Conservation (phyloP, 805 yeast genomes). For the Kodamaea kakaduensis region DNA sequence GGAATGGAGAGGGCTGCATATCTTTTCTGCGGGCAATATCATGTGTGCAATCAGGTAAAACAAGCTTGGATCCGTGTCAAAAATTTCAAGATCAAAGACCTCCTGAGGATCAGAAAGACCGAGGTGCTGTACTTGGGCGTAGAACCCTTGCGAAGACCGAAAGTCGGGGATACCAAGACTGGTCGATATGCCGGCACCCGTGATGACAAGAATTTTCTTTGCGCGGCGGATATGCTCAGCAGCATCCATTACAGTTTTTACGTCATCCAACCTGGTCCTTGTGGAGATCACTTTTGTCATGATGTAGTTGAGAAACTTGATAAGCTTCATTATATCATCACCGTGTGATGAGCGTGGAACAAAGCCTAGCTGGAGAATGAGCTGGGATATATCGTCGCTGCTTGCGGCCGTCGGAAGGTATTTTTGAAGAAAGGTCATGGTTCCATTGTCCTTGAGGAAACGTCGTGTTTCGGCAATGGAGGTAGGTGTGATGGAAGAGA, state of each 20-base stretch:
- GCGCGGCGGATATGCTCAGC: slow-evolving; percentile 51
- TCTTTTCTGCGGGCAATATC: slow-evolving; percentile 39
- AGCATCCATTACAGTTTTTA: slow-evolving; percentile 58
- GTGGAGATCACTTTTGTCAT: slow-evolving; percentile 57
- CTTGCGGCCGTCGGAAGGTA: slow-evolving; percentile 61
- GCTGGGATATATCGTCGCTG: slow-evolving; percentile 50
- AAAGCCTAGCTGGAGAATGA: slow-evolving; percentile 66
- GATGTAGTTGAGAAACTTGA: slow-evolving; percentile 56
- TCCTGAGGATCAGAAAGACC: slow-evolving; percentile 44
- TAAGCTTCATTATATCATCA: slow-evolving; percentile 41
- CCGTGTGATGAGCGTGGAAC: slow-evolving; percentile 28
- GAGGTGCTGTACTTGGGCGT: slow-evolving; percentile 46
- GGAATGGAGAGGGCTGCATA: slow-evolving; percentile 56
- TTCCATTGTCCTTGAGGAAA: slow-evolving; percentile 58
- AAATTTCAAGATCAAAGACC: slow-evolving; percentile 38
- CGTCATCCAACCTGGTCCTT: slow-evolving; percentile 51
- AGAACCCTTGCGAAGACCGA: slow-evolving; percentile 57
- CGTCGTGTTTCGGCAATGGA: slow-evolving; percentile 28
- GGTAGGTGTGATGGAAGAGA: slow-evolving; percentile 10
- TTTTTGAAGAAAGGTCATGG: slow-evolving; percentile 52
- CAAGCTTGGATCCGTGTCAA: slow-evolving; percentile 34
- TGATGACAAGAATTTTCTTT: slow-evolving; percentile 35
- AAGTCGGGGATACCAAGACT: slow-evolving; percentile 44
- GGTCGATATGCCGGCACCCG: slow-evolving; percentile 46
- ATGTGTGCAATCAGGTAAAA: slow-evolving; percentile 43